These are phyloP conservation scores for Rusavskia elegans DNA, from an alignment of 495 filamentous ascomycete genomes.

Conservation along the genomic window DNA sequence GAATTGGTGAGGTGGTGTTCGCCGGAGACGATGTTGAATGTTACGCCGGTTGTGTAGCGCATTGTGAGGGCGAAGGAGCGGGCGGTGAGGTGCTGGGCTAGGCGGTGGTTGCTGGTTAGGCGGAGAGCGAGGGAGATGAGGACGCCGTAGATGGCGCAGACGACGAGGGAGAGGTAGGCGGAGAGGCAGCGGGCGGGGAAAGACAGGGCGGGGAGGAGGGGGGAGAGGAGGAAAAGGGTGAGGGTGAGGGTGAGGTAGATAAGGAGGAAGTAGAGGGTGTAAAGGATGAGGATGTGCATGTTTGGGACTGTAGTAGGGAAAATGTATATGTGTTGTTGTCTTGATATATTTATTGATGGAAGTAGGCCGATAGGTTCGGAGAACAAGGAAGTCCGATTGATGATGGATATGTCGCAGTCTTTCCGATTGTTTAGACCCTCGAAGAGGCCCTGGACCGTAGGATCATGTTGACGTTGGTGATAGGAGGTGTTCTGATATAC, in stretches of 20 bases:
- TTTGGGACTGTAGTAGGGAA: neutral
- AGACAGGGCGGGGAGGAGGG: neutral
- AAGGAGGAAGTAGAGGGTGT: neutral
- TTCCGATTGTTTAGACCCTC: no score
- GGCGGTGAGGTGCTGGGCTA: constrained; percentile 74
- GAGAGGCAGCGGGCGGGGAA: constrained; percentile 44
- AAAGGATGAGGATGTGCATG: constrained; percentile 3
- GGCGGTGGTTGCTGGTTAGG: constrained; percentile 26
- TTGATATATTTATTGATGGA: neutral
- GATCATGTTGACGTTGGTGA: no score
- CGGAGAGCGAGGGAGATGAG: constrained; percentile 5
- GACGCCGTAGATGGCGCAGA: constrained; percentile 53
- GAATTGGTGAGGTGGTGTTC: constrained; percentile 42
- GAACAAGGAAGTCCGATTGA: neutral
- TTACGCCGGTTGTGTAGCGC: constrained; percentile 59
- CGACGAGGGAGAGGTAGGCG: constrained; percentile 45
- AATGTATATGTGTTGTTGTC: neutral
- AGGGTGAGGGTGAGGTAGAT: no score
- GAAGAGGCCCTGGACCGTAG: no score
- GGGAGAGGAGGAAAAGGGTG: neutral
- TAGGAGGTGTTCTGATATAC: no score
- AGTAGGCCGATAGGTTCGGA: no score
- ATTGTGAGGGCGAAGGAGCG: constrained; percentile 72
- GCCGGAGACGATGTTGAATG: constrained; percentile 54
- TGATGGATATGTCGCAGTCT: no score